Base-by-base conservation (phyloP, 306 rosid genomes). In the Phaseolus lunatus region DNA sequence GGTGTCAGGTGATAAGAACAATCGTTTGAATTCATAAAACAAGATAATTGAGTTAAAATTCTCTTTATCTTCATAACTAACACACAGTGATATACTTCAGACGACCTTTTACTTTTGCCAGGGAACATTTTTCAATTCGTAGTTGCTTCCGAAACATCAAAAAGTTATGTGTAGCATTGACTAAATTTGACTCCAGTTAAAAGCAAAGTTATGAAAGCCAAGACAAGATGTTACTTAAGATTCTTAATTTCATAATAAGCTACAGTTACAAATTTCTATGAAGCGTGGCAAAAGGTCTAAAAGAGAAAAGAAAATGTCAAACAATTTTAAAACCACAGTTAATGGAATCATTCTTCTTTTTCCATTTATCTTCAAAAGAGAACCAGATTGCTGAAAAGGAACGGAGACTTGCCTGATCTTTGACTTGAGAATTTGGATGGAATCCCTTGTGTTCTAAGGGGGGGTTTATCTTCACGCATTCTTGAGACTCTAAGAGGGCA, bases 351-450 rank as follows among this genome's bases (percentile, higher is more conserved):
- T 26, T 44, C 43, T 50, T 47, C 7, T 18, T 66, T 66, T 66
- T 20, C 9, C 19, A 35, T 71, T 64, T 26, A 19, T 49, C 39
- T 74, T 53, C 54, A 24, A 35, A 70, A 18, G 52, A 41, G 52
- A 58, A 79, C 53, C 73, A 69, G 20, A 65, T 59, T 58, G 59
- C 67, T 78, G 69, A 68, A 43, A 83, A 53, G 61, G 74, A 70
- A 83, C 47, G 33, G 81, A 79, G 81, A 35, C 31, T 78, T 90
- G 73, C 97, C 96, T 87, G 97, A 78, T 85, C 75, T 80, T 80
- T 78, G 84, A 77, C 33, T 81, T 48, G 84, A 50, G 86, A 78
- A 84, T 57, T 31, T 70, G 67, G 90, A 87, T 16, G 81, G 90
- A 71, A 64, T 78, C 90, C 84, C 77, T 70, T 84, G 86, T 20